Evolutionary conservation across 768 basidiomycete species (phyloP).

Genomic region (Mycena leptocephala): DNA sequence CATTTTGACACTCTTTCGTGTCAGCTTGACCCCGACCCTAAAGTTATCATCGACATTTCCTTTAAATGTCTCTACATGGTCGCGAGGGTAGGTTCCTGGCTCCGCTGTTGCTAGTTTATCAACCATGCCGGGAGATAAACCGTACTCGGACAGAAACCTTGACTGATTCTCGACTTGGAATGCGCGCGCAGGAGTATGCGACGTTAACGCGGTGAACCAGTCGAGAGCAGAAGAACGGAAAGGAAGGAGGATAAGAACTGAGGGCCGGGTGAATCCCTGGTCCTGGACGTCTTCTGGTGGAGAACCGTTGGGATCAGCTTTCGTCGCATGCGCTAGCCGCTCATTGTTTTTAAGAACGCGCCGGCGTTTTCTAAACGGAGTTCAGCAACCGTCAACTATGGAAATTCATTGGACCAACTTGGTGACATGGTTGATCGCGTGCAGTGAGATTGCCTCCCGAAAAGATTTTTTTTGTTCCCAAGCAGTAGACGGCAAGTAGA

Average conservation of each 20-base stretch:
- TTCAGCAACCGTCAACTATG: conserved; percentile 2
- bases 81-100: conserved; percentile 84
- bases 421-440: conserved; percentile 90
- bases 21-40: conserved; percentile 92
- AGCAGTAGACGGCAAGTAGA: conserved; percentile 81
- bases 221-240: conserved; percentile 91
- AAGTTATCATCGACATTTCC: conserved; percentile 99
- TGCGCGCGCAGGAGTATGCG: conserved; percentile 79
- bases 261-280: conserved; percentile 98
- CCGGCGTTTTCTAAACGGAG: conserved; percentile 82
- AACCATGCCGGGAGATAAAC: conserved; percentile 81
- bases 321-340: conserved; percentile 81
- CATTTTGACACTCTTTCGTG: conserved; percentile 91
- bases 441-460: conserved; percentile 82
- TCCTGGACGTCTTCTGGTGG: conserved; percentile 89
- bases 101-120: conserved; percentile 87
- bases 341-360: conserved; percentile 95
- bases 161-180: conserved; percentile 92
- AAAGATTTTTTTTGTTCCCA: conserved; percentile 74
- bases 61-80: conserved; percentile 94
- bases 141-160: conserved; percentile 88
- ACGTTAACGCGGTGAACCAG: conserved; percentile 87
- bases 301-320: conserved; percentile 66
- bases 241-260: conserved; percentile 92
- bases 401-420: conserved; percentile 72